Base-by-base conservation (phyloP, 2,329 filamentous ascomycete genomes). In the Fusarium azukiicola region DNA sequence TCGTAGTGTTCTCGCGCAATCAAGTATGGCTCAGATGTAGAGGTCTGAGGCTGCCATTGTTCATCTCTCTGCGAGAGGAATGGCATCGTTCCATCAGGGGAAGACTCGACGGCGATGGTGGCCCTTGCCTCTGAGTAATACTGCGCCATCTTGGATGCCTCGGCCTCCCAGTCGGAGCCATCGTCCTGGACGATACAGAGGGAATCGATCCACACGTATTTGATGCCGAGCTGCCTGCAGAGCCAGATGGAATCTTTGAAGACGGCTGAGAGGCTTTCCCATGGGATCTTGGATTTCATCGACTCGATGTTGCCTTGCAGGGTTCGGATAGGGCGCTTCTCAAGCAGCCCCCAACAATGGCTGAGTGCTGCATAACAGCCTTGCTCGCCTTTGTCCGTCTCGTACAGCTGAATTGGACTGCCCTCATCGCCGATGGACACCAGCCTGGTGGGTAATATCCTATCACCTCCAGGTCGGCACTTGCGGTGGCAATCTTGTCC, bases 151-250 rank as follows among this genome's bases (percentile, higher is more conserved):
- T 58, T 58, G 54, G 54, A 19, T 16, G 54, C 54, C 36, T 58
- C 21, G n/a, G 12, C 12, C 32, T 58, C 32, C 54, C 32, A n/a
- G 32, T 38, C 54, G 21, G 32, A 38, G 13, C 27, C 27, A 19
- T 54, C 52, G 19, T 54, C 52, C 27, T 54, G 52, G 52, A 54
- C 27, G 10, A 54, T 54, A 27, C 52, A 54, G 52, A 54, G 52
- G 16, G 52, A 54, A 36, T 54, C 27, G 27, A 54, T 36, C 52
- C 14, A 54, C 19, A 36, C 36, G 10, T 36, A 54, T 27, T 36
- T 54, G 52, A 54, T 54, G 27, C 27, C 11, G 36, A 54, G 52
- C 52, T 36, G 52, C 19, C 52, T 54, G 23, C 52, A 54, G 52
- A 54, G 52, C 52, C 17, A 54, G 17, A 54, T 54, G 52, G 17